Percentiles rank a stretch among this genome's conserved stretches.
Evolutionary conservation across 305 asterid genomes (phyloP).

Genomic region (Rubia balearica): DNA sequence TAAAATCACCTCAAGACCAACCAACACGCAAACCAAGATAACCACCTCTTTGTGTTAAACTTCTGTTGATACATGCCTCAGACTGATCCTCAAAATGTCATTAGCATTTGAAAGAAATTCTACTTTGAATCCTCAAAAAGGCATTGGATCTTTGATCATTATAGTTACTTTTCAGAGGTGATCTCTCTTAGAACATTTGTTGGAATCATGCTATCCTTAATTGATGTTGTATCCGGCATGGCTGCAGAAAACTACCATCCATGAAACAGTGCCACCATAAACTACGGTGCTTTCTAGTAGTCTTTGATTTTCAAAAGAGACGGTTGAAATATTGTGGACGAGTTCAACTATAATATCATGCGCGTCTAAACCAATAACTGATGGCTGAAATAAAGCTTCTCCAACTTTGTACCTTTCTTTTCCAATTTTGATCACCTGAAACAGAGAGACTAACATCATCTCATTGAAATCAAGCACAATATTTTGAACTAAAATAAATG

Average conservation of each 20-base stretch:
- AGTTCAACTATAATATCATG: constrained; percentile 97
- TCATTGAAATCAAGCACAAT: neutral
- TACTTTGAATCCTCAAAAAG: too few species aligned
- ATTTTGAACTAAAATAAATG: neutral
- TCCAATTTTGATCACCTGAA: constrained; percentile 79
- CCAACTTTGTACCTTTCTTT: constrained; percentile 77
- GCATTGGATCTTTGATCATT: too few species aligned
- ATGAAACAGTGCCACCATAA: constrained; percentile 92
- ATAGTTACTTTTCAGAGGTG: too few species aligned
- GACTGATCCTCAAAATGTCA: too few species aligned
- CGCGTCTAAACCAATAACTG: constrained; percentile 65
- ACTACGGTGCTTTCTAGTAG: constrained; percentile 88
- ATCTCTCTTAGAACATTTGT: too few species aligned
- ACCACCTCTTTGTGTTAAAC: too few species aligned
- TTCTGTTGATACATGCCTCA: too few species aligned
- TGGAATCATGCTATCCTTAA: too few species aligned
- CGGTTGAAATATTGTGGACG: constrained; percentile 75
- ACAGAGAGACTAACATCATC: constrained; percentile 2
- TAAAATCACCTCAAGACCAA: too few species aligned
- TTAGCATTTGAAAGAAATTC: too few species aligned
- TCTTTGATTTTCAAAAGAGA: constrained; percentile 90
- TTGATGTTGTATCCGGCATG: too few species aligned
- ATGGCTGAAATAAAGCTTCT: constrained; percentile 87
- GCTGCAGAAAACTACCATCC: constrained; percentile 37
- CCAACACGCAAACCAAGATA: too few species aligned